Percentiles rank a stretch among this genome's conserved stretches.
Conservation (phyloP, 75 land plant genomes). For the Cunninghamia lanceolata region DNA sequence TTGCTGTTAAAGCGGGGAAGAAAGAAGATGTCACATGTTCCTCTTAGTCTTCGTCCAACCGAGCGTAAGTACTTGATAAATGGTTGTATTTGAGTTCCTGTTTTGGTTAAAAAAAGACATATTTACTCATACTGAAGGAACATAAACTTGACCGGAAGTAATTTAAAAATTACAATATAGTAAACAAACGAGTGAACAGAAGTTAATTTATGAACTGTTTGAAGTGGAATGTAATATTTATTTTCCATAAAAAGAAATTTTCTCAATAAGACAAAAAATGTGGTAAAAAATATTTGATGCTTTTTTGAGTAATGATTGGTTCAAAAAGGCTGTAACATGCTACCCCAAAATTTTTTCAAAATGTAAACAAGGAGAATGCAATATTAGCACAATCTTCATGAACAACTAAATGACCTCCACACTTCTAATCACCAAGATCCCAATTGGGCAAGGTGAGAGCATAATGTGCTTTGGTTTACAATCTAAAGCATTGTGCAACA, state of each 20-base stretch:
- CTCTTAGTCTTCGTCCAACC: slow-evolving; percentile 65
- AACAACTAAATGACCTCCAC: too few relatives aligned
- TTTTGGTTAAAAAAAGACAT: not conserved
- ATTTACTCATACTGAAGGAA: not conserved
- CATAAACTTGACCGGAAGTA: not conserved
- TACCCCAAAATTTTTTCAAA: too few relatives aligned
- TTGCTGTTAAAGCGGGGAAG: slow-evolving; percentile 11
- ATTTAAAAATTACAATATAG: not conserved
- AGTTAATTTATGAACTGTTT: not conserved
- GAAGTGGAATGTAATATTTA: not conserved
- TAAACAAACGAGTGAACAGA: not conserved
- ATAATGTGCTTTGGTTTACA: too few relatives aligned
- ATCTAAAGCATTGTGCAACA: too few relatives aligned
- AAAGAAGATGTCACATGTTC: slow-evolving; percentile 48
- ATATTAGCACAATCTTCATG: too few relatives aligned
- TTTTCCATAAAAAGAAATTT: not conserved
- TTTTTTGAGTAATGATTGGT: not conserved
- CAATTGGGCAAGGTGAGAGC: too few relatives aligned
- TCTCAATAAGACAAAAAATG: not conserved
- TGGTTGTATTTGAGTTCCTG: not conserved
- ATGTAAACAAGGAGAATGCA: too few relatives aligned
- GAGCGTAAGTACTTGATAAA: slow-evolving; percentile 60
- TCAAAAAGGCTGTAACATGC: not conserved
- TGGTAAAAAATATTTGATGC: not conserved
- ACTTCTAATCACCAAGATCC: too few relatives aligned